Evolutionary conservation across 2,329 filamentous ascomycete species (phyloP), one percentile per base, ranked within the genome.

Genomic region (Fusarium dlaminii): DNA sequence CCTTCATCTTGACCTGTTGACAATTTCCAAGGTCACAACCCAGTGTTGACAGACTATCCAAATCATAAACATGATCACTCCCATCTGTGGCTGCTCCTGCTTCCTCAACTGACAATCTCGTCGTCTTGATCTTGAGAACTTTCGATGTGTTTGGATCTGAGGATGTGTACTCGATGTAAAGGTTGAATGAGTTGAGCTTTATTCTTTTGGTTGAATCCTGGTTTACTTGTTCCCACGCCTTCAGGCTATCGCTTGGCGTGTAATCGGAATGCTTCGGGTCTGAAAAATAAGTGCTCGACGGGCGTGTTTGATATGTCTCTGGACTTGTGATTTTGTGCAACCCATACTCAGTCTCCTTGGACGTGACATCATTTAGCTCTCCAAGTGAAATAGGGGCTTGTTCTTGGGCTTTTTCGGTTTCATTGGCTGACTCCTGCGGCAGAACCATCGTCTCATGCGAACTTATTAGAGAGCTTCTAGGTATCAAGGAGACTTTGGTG

Each of bases 111-210:
- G 66, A 51, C 17, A 76, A n/a, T 27, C 22, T 56, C 15, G 40
- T 70, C 3, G 55, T 48, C 32, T 48, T 75, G 27, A 74, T 39
- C n/a, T 63, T 51, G 17, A 60, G 37, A 8, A 57, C 14, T 43
- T 62, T 11, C 30, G 34, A 34, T 58, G 29, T 42, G 13, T n/a
- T 60, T 27, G 54, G 55, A 39, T 46, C 24, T 14, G 40, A 59
- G 24, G 65, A 49, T 29, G 63, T 70, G 42, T 70, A 75, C 27
- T 76, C 63, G 14, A 75, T 55, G 29, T 72, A 51, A 24, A 72
- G 43, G 30, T 54, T 54, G 12, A 76, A 20, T 29, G 60, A 60
- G 17, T 45, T 51, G 15, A 76, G 39, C 10, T 30, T 30, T 6
- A 70, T 29, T 12, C 22, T 17, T n/a, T 58, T 55, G 18, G 52